A percentile compares a stretch with the other conserved stretches of the same genome.
These are phyloP conservation scores for Lipomyces oligophaga DNA, from an alignment of 805 yeast genomes.

Conservation along the genomic window DNA sequence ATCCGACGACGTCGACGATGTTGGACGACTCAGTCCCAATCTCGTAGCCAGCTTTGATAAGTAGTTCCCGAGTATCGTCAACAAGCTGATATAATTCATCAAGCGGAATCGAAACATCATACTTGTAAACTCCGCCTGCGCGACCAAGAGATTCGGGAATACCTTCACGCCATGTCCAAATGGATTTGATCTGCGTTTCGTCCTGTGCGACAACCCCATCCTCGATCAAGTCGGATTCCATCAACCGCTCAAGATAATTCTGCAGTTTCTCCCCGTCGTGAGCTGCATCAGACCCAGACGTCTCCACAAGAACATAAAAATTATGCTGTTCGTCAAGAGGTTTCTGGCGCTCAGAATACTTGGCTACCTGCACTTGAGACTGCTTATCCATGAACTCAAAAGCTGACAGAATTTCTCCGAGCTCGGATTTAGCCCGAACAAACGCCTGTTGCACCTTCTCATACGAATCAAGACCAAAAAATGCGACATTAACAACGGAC, in stretches of 20 bases:
- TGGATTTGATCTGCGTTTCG: conserved; percentile 72
- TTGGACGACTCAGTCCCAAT: conserved; percentile 43
- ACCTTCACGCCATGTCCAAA: conserved; percentile 96
- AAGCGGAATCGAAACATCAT: conserved; percentile 90
- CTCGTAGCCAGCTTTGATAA: conserved; percentile 56
- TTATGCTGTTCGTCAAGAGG: conserved; percentile 74
- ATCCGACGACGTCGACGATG: conserved; percentile 86
- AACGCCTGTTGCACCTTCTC: conserved; percentile 83
- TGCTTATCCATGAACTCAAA: conserved; percentile 89
- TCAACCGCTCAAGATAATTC: conserved; percentile 70
- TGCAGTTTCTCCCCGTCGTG: conserved; percentile 92
- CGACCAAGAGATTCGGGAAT: conserved; percentile 83
- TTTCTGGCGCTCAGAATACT: conserved; percentile 54
- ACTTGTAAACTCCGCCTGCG: conserved; percentile 93
- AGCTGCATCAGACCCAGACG: conserved; percentile 89
- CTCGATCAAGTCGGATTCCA: conserved; percentile 78
- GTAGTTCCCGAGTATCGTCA: conserved; percentile 63
- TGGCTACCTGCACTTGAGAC: conserved; percentile 58
- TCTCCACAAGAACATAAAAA: conserved; percentile 87
- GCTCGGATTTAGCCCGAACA: conserved; percentile 68
- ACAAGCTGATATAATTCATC: conserved; percentile 76
- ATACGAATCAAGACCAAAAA: conserved; percentile 74
- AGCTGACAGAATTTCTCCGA: conserved; percentile 83
- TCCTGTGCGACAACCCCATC: conserved; percentile 97
- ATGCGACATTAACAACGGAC: conserved; percentile 78